Evolutionary conservation across 2,329 filamentous ascomycete species (phyloP), one percentile per base, ranked within the genome.

Genomic region (Thelonectria rubi): DNA sequence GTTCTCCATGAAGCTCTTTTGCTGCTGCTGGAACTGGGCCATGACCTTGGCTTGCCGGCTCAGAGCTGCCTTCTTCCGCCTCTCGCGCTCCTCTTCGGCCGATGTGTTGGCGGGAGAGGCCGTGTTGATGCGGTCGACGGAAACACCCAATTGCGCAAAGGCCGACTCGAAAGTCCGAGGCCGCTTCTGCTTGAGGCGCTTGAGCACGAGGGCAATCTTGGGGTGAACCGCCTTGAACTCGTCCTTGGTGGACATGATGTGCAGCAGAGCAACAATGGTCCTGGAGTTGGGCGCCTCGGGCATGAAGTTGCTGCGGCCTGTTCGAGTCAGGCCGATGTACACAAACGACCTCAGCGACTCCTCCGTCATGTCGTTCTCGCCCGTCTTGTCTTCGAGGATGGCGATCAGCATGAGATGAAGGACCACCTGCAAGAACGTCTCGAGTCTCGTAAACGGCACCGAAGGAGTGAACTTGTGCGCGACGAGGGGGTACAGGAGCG

Each of bases 1-100:
- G 66, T 90, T 95, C 58, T 92, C 91, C 79, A 99, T 81, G 78
- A 99, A 99, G 71, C 88, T 95, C 78, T 96, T 94, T 75, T 98
- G 96, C 73, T 99, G 94, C 74, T 97, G 91, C 75, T 98, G 95
- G 78, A 99, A 97, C 73, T 97, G 93, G 2, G 94, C 95, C 94
- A 99, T 97, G 32, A 99, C 93, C 72, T 88, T 91, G 2, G 94
- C 94, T 77, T 98, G 94, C 20, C 95, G 88, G 69, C 93, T 94
- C 42, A 94, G 79, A 0, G 95, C 95, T 54, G 94, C 92, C 77
- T 91, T 91, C 82, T 97, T 99, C 81, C 94, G 97, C 63, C 88
- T 82, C 75, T 94, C 91, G 15, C 87, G 86, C 72, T 94, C 91
- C 67, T 90, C 90, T 61, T 91, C 89, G 39, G 83, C 87, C 6